Evolutionary conservation across 1,284 basidiomycete genomes (phyloP), one percentile per base, ranked within the genome.

Genomic region (Ustilago sp.): DNA sequence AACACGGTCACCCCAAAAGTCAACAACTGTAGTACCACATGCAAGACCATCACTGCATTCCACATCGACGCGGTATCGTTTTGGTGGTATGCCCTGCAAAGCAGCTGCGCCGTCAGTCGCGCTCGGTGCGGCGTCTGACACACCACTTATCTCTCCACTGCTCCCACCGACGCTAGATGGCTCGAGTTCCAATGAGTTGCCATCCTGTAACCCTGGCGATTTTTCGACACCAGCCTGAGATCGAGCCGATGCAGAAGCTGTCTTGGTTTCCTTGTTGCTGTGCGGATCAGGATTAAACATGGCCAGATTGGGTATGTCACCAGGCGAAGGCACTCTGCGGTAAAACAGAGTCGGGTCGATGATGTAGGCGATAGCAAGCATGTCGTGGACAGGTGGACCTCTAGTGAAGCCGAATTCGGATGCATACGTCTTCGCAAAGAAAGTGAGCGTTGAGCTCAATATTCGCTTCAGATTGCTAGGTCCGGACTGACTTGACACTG

Each of bases 371-470:
- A 82, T 74, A n/a, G 76, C 70, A 17, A 83, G 70, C 64, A 81
- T 67, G 65, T 83, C 82, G 61, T 83, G 82, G 2, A 83, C 75
- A 7, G 82, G 82, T 8, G 82, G 82, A 9, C 82, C 82, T 32
- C 64, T 57, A 0, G 59, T 66, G 57, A 83, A 83, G 9, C 80
- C 80, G 51, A 83, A 82, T 52, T 81, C 79, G 31, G 69, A 51
- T 8, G 61, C 72, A 43, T 82, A 81, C 12, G 79, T 77, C 41
- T 68, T 63, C 35, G 78, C 71, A 32, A 81, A 81, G 65, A 81
- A 80, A 4, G 80, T 80, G 32, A 80, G 66, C 38, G 68, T 74
- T 15, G 81, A 82, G 56, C 79, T 75, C 8, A 79, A 58, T 54
- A 80, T 70, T 31, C 59, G 61, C 54, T 72, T 60, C 23, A 83